These are phyloP conservation scores for Stephania japonica DNA, from an alignment of 164 flowering plant genomes.

Conservation along the genomic window DNA sequence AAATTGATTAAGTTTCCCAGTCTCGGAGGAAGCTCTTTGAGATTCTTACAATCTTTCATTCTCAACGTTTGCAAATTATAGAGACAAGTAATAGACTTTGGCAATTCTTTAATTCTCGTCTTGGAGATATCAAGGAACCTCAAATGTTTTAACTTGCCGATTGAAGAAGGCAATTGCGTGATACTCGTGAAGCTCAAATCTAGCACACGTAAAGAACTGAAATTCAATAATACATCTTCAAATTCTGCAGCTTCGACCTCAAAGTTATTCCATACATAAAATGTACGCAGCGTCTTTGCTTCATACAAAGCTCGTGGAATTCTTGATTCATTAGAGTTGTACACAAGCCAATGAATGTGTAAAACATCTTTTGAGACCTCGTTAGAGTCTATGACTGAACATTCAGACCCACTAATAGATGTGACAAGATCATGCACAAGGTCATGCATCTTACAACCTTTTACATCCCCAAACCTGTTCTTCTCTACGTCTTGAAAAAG, in stretches of 20 bases:
- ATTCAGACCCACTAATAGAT: neutral
- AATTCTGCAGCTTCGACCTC: neutral
- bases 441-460: neutral
- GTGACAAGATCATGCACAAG: neutral
- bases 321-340: neutral
- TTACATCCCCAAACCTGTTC: neutral
- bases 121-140: neutral
- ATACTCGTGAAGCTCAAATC: neutral
- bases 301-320: neutral
- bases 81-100: neutral
- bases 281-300: neutral
- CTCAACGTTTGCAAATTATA: neutral
- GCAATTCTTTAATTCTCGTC: neutral
- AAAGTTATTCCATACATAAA: neutral
- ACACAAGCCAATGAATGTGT: neutral
- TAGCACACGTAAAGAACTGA: conserved; percentile 7
- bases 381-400: neutral
- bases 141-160: neutral
- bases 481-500: neutral
- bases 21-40: neutral
- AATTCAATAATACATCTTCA: neutral
- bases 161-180: neutral
- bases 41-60: neutral
- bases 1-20: conserved; percentile 1
- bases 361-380: neutral